phyloP scores from a whole-genome alignment of 192 early-diverging fungal species.

The Paraglomus occultum region DNA sequence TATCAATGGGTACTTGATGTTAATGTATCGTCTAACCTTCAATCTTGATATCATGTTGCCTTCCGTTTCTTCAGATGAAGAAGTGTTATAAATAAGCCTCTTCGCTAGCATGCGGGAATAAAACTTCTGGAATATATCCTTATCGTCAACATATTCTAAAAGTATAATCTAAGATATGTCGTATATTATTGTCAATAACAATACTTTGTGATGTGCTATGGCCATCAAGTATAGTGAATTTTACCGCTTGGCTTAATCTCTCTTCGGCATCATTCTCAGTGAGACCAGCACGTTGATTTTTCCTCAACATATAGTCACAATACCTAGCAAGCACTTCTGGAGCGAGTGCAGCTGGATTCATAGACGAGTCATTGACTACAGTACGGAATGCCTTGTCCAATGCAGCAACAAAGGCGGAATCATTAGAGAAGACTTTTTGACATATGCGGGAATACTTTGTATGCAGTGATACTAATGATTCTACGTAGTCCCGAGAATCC shows the following conservation, averaged over 20 bases:
- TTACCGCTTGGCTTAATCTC: slow-evolving; percentile 58
- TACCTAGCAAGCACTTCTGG: slow-evolving; percentile 84
- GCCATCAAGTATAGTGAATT: not conserved
- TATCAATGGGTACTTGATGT: not conserved
- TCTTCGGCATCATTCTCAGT: slow-evolving; percentile 69
- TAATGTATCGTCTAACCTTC: slow-evolving; percentile 48
- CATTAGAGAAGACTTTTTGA: slow-evolving; percentile 59
- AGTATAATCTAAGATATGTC: slow-evolving; percentile 53
- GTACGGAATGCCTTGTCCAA: slow-evolving; percentile 80
- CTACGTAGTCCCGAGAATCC: slow-evolving; percentile 75
- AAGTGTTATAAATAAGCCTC: slow-evolving; percentile 71
- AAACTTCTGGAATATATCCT: slow-evolving; percentile 91
- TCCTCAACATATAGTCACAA: slow-evolving; percentile 72
- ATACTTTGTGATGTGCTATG: not conserved
- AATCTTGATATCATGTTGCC: slow-evolving; percentile 74
- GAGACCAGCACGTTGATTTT: slow-evolving; percentile 49
- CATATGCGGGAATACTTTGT: slow-evolving; percentile 59
- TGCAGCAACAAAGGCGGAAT: slow-evolving; percentile 69
- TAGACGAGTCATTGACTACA: slow-evolving; percentile 61
- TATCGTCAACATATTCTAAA: slow-evolving; percentile 88
- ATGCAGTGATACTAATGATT: slow-evolving; percentile 63
- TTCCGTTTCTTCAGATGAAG: slow-evolving; percentile 78
- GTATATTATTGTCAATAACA: not conserved
- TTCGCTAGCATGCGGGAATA: slow-evolving; percentile 82
- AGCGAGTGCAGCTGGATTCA: slow-evolving; percentile 50